Percentiles rank a stretch among this genome's conserved stretches.
Conservation (phyloP, 1,284 basidiomycete genomes). For the Coniferiporia weirii region DNA sequence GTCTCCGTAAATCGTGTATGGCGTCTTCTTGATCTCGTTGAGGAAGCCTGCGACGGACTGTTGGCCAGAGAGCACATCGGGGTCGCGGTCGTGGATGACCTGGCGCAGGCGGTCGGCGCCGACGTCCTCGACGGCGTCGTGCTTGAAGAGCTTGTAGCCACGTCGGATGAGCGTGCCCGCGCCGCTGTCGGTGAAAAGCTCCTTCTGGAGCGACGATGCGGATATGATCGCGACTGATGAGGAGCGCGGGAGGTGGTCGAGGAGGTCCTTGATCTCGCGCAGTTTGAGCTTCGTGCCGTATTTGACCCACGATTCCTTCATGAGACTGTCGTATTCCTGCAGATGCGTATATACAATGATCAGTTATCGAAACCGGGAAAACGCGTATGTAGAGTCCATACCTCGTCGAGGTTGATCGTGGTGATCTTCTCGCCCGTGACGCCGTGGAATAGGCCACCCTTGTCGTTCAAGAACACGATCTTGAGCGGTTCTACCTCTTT, state of each 20-base stretch:
- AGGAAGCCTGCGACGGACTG: conserved; percentile 90
- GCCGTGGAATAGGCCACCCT: conserved; percentile 97
- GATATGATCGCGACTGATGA: conserved; percentile 99
- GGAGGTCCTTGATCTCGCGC: conserved; percentile 98
- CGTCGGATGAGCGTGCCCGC: conserved; percentile 97
- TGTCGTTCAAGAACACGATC: conserved; percentile 98
- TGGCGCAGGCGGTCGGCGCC: conserved; percentile 92
- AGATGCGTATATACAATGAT: not conserved
- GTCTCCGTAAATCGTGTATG: conserved; percentile 96
- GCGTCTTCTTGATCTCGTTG: conserved; percentile 71
- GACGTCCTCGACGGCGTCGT: conserved; percentile 75
- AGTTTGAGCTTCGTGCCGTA: conserved; percentile 99
- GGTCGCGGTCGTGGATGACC: conserved; percentile 91
- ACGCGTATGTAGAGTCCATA: conserved; percentile 29
- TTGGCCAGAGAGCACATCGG: conserved; percentile 81
- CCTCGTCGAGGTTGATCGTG: conserved; percentile 97
- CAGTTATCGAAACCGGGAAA: conserved; percentile 25
- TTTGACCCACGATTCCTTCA: conserved; percentile 99
- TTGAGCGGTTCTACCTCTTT: conserved; percentile 98
- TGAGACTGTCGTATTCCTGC: conserved; percentile 90
- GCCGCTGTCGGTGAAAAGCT: conserved; percentile 97
- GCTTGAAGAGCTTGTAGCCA: conserved; percentile 96
- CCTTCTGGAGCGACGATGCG: conserved; percentile 89
- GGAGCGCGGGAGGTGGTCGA: conserved; percentile 96
- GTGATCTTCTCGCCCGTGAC: conserved; percentile 93